Conservation (phyloP, 495 filamentous ascomycete species). For the Halenospora varia region DNA sequence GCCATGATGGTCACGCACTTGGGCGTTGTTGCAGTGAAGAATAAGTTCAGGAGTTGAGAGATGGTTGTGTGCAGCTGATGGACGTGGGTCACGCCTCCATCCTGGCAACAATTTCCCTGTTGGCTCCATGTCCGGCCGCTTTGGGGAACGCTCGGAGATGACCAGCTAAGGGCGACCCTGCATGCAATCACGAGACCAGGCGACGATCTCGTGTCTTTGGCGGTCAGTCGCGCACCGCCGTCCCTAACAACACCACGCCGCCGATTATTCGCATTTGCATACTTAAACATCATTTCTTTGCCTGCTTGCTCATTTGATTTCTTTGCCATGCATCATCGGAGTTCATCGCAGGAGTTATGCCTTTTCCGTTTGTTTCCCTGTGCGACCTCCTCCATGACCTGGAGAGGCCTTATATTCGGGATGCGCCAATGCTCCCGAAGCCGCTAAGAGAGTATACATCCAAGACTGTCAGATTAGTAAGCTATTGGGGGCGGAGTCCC, state of each 20-base stretch:
- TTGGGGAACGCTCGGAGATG: neutral
- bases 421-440: constrained; percentile 28
- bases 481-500: no score
- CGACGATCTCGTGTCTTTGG: neutral
- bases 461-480: no score
- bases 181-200: neutral
- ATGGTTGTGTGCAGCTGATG: neutral
- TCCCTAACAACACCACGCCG: neutral
- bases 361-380: constrained; percentile 55
- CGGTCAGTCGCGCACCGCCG: neutral
- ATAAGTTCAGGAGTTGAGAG: constrained; percentile 1
- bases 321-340: neutral
- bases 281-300: neutral
- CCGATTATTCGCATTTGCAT: neutral
- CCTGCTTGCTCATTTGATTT: neutral
- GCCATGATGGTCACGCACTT: neutral
- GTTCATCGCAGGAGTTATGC: constrained; percentile 39
- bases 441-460: constrained; percentile 19
- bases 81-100: no score
- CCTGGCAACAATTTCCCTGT: neutral
- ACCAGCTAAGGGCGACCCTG: neutral
- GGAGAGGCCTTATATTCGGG: constrained; percentile 32
- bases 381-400: constrained; percentile 59
- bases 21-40: neutral
- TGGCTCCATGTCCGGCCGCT: no score